Evolutionary conservation across 441 rosid species (phyloP).

Genomic region (Melastoma candidum): DNA sequence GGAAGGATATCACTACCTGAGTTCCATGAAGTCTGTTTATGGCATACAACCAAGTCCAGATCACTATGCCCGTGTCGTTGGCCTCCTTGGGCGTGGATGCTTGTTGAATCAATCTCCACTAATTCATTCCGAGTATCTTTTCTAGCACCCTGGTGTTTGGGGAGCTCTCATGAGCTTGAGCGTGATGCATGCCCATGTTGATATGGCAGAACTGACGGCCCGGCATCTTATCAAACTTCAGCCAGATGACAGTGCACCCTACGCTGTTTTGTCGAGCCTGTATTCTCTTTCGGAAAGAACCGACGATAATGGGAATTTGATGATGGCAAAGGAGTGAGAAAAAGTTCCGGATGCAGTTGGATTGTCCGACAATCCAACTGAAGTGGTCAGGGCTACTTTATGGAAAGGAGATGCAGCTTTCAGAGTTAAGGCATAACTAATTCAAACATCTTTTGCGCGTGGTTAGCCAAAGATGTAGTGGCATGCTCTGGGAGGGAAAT

Average conservation of each 20-base stretch:
- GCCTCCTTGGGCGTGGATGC: slow-evolving; percentile 63
- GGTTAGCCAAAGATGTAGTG: too few species aligned
- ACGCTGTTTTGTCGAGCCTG: slow-evolving; percentile 52
- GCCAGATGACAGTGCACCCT: slow-evolving; percentile 57
- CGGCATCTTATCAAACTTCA: slow-evolving; percentile 40
- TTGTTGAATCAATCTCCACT: slow-evolving; percentile 47
- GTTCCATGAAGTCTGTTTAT: slow-evolving; percentile 37
- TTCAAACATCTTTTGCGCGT: too few species aligned
- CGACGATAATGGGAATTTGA: slow-evolving; percentile 27
- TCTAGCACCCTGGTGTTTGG: slow-evolving; percentile 68
- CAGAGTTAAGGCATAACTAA: too few species aligned
- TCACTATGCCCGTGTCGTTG: slow-evolving; percentile 74
- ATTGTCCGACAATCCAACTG: slow-evolving; percentile 27
- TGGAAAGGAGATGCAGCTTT: slow-evolving; percentile 23
- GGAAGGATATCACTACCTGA: slow-evolving; percentile 46
- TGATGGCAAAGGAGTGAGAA: slow-evolving; percentile 40
- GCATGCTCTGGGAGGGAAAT: too few species aligned
- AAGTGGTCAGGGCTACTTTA: slow-evolving; percentile 26
- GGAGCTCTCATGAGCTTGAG: slow-evolving; percentile 72
- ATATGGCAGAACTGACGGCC: slow-evolving; percentile 59
- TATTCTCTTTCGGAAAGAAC: slow-evolving; percentile 31
- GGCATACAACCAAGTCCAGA: slow-evolving; percentile 46
- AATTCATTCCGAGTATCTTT: slow-evolving; percentile 39
- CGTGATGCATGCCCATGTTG: slow-evolving; percentile 34
- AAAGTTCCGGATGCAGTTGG: slow-evolving; percentile 75